Evolutionary conservation across 2,329 filamentous ascomycete genomes (phyloP).

Genomic region (Kalaharituber pfeilii): DNA sequence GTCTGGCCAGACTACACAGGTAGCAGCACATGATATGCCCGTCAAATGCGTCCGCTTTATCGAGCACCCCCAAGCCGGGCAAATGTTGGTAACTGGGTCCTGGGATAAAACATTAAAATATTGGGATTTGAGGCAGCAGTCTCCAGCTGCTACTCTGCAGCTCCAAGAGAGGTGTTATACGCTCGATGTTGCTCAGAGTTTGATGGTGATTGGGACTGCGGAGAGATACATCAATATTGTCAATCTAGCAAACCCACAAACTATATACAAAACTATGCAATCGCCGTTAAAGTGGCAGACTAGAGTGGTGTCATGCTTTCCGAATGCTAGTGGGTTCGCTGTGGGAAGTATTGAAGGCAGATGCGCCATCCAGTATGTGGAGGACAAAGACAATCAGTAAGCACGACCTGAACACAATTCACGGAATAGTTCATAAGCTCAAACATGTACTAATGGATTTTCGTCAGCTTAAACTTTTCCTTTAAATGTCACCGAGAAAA

Average conservation of each 20-base stretch:
- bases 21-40: conserved; percentile 70
- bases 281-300: conserved; percentile 98
- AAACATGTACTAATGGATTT: conserved; percentile 1
- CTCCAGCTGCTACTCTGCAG: conserved; percentile 46
- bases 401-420: no score
- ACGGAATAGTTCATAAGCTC: no score
- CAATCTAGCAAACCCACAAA: conserved; percentile 70
- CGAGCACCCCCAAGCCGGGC: conserved; percentile 47
- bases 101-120: conserved; percentile 88
- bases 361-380: conserved; percentile 95
- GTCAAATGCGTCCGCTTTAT: conserved; percentile 67
- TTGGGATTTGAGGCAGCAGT: conserved; percentile 57
- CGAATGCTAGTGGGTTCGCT: conserved; percentile 77
- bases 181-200: conserved; percentile 75
- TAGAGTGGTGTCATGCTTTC: conserved; percentile 83
- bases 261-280: conserved; percentile 91
- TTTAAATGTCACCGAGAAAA: conserved; percentile 96
- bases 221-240: conserved; percentile 94
- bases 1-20: conserved; percentile 47
- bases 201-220: conserved; percentile 81
- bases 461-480: conserved; percentile 67
- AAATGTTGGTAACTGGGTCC: conserved; percentile 79
- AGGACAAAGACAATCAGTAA: conserved; percentile 74
- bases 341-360: conserved; percentile 93
- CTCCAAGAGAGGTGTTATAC: conserved; percentile 71